Evolutionary conservation across 2,329 filamentous ascomycete species (phyloP).

Genomic region (Diplodia seriata): DNA sequence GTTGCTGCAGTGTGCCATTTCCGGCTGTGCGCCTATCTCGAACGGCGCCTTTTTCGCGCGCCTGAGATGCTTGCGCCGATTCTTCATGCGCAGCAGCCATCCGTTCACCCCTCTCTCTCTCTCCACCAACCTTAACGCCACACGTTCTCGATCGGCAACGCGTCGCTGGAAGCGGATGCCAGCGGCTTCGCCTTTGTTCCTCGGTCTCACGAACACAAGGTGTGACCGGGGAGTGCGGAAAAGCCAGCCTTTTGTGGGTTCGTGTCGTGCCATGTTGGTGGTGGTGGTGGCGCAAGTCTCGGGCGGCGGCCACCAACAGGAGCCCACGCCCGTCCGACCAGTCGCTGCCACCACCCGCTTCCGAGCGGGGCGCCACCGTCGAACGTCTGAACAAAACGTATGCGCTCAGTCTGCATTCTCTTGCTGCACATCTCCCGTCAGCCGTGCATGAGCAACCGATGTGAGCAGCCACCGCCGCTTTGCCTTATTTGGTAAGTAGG

Average conservation of each 20-base stretch:
- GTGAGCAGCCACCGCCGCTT: background rate
- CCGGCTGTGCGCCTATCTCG: background rate
- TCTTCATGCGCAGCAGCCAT: background rate
- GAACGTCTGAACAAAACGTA: conserved; percentile 18
- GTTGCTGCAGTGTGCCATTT: conserved; percentile 2
- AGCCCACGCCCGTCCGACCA: too few relatives aligned
- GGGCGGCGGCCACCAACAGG: background rate
- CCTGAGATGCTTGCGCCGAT: background rate
- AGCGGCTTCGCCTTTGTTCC: background rate
- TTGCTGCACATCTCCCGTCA: too few relatives aligned
- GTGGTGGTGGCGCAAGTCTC: too few relatives aligned
- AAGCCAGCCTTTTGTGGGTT: background rate
- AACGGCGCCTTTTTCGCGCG: background rate
- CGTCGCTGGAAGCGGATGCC: background rate
- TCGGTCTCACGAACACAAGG: background rate
- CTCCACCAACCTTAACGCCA: background rate
- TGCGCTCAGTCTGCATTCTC: conserved; percentile 19
- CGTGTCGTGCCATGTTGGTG: background rate
- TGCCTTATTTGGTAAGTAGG: background rate
- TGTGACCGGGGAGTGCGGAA: too few relatives aligned
- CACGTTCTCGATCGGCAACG: background rate
- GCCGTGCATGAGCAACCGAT: too few relatives aligned
- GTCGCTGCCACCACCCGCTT: background rate
- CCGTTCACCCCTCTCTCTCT: background rate
- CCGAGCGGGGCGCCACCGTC: background rate